Evolutionary conservation across 2,329 filamentous ascomycete genomes (phyloP), one percentile per base, ranked within the genome.

Genomic region (Chrysoporthe puriensis): DNA sequence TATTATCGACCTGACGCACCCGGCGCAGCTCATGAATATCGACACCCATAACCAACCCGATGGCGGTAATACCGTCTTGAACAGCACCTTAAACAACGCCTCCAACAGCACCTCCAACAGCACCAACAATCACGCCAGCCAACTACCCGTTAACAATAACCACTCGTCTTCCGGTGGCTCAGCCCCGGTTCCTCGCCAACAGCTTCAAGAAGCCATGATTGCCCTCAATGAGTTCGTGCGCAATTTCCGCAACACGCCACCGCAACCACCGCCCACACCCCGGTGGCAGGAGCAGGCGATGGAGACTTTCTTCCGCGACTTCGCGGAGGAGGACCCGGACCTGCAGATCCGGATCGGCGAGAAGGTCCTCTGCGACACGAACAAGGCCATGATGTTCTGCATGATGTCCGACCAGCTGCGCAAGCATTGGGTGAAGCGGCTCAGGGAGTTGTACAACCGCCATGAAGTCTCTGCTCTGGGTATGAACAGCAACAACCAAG

Each of bases 331-430:
- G 71, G 85, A 88, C 68, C 78, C 84, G 68, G 86, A 88, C 71
- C 73, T 88, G 66, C 86, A 88, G 77, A 78, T 88, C 50, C 86
- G 85, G 75, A 85, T 88, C 44, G 85, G 85, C 0, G 86, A 88
- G 74, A 85, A 85, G 70, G 82, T 85, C 1, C 78, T 88, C 36
- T 82, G 84, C n/a, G 84, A 88, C 71, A 84, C 87, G 70, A 85
- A 84, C 73, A 88, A 86, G 73, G 86, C 86, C 42, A 84, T 88
- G 80, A 82, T 88, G 54, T 89, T 88, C 71, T 87, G 85, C 78
- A 88, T 88, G 77, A 88, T 88, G 85, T 83, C 85, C 0, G 76
- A 79, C 2, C 74, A 76, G 13, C 75, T 88, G 69, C 79, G 86
- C 60, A 79, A 82, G 69, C 85, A 88, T 72, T 88, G 86, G 86